phyloP scores from a whole-genome alignment of 306 rosid species.

The Quercus berberidifolia region DNA sequence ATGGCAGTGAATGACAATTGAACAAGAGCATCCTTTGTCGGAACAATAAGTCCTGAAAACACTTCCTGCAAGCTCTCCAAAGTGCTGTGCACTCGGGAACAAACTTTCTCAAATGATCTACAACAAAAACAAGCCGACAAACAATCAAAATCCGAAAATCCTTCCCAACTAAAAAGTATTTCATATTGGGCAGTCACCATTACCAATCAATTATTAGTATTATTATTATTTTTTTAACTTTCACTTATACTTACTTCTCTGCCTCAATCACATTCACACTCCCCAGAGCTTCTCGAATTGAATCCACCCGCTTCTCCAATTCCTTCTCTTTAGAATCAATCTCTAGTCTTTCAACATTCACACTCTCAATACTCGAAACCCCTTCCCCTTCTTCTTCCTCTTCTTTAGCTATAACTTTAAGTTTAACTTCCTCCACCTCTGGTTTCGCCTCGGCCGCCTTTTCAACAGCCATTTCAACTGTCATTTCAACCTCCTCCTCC shows the following conservation, averaged over 20 bases:
- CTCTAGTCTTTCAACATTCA: slow-evolving; percentile 22
- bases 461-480: too few relatives aligned
- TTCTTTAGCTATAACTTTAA: too few relatives aligned
- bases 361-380: slow-evolving; percentile 5
- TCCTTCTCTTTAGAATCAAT: slow-evolving; percentile 20
- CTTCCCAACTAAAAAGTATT: background rate
- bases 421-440: too few relatives aligned
- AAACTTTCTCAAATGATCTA: slow-evolving; percentile 70
- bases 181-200: background rate
- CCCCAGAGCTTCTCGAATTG: slow-evolving; percentile 43
- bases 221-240: background rate
- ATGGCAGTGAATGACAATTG: slow-evolving; percentile 43
- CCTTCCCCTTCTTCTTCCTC: background rate
- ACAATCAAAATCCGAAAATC: background rate
- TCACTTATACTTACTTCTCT: slow-evolving; percentile 62
- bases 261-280: slow-evolving; percentile 50
- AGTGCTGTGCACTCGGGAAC: slow-evolving; percentile 42
- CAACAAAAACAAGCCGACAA: slow-evolving; percentile 31
- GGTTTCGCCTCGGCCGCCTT: background rate
- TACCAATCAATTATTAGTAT: background rate
- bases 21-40: slow-evolving; percentile 48
- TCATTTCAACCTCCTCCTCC: background rate
- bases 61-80: slow-evolving; percentile 44
- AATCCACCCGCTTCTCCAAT: slow-evolving; percentile 27
- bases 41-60: slow-evolving; percentile 24